phyloP scores from a whole-genome alignment of 2,329 filamentous ascomycete genomes.

The Phyllachora maydis region DNA sequence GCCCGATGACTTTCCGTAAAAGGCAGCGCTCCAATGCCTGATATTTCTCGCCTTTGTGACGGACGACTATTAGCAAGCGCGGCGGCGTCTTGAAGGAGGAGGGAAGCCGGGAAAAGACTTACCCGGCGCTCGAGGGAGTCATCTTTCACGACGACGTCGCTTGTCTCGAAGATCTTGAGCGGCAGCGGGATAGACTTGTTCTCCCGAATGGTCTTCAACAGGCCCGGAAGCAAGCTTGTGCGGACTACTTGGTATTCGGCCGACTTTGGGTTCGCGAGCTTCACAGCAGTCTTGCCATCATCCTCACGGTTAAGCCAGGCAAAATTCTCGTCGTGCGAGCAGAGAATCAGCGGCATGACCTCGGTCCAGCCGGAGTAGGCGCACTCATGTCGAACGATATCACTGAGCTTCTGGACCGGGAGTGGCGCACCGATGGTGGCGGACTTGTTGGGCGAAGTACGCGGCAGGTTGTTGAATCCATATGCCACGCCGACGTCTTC shows the following conservation, averaged over 20 bases:
- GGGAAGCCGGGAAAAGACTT: too few relatives aligned
- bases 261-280: constrained; percentile 82
- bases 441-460: constrained; percentile 68
- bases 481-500: constrained; percentile 94
- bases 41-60: constrained; percentile 73
- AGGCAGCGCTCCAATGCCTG: constrained; percentile 87
- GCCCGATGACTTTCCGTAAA: constrained; percentile 82
- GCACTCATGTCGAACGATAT: constrained; percentile 74
- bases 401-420: constrained; percentile 80
- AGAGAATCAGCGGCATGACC: constrained; percentile 88
- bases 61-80: too few relatives aligned
- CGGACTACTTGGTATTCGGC: constrained; percentile 85
- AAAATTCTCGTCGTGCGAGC: constrained; percentile 97
- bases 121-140: constrained; percentile 57
- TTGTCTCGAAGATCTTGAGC: constrained; percentile 82
- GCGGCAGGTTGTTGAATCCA: constrained; percentile 89
- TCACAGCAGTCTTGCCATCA: constrained; percentile 63
- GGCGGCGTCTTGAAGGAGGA: too few relatives aligned
- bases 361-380: constrained; percentile 94
- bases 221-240: constrained; percentile 65
- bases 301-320: constrained; percentile 81
- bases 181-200: constrained; percentile 79
- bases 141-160: constrained; percentile 86
- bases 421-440: constrained; percentile 74
- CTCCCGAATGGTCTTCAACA: constrained; percentile 84